phyloP scores from a whole-genome alignment of 148 eudicot species.

The Agrostemma githago region DNA sequence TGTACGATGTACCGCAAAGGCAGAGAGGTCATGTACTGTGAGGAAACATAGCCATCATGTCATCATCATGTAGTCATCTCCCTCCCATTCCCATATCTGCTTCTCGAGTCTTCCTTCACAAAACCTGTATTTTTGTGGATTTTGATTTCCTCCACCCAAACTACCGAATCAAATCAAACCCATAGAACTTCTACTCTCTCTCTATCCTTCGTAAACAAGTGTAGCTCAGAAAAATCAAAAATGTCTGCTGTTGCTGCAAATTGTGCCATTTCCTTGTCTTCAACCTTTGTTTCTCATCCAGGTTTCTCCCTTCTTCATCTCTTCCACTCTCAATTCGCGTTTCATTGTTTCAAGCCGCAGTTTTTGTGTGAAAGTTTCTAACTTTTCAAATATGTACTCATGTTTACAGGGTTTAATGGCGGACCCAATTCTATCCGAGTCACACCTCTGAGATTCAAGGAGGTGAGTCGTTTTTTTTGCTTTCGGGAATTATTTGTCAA shows the following conservation, averaged over 20 bases:
- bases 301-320: constrained; percentile 18
- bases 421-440: constrained; percentile 15
- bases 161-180: not conserved
- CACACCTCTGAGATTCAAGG: constrained; percentile 18
- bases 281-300: constrained; percentile 20
- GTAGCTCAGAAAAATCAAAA: not conserved
- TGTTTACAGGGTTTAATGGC: constrained; percentile 26
- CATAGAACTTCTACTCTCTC: not conserved
- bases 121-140: not conserved
- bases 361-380: not conserved
- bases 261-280: constrained; percentile 24
- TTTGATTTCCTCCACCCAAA: not conserved
- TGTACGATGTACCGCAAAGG: constrained; percentile 1
- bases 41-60: not conserved
- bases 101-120: not conserved
- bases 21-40: not conserved
- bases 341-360: not conserved
- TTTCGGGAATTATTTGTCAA: not conserved
- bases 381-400: not conserved
- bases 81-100: not conserved
- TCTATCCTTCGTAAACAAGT: not conserved
- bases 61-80: not conserved
- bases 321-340: not conserved
- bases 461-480: constrained; percentile 17
- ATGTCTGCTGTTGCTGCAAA: constrained; percentile 26